Base-by-base conservation (phyloP, 768 basidiomycete genomes). In the Tylopilus vinaceipallidus region DNA sequence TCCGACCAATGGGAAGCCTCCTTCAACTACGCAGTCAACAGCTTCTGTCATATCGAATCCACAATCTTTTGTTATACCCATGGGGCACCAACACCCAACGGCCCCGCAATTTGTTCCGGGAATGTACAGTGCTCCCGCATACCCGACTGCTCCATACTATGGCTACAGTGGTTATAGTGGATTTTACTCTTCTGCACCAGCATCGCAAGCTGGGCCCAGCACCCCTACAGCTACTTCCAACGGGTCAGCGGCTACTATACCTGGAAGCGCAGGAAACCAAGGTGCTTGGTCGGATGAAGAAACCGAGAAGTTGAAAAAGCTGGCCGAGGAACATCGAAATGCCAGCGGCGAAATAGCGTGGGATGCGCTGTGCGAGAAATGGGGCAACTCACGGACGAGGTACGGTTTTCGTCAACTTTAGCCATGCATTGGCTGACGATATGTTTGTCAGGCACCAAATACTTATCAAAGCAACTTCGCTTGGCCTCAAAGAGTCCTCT, bases 281-380 rank as follows among this genome's bases (percentile, higher is more conserved):
- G 88, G 87, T 0, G 75, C 85, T 7, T 91, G 89, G 90, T 79
- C 85, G 3, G 84, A 88, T 7, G 86, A 86, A 50, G 90, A 92
- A 62, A 80, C 78, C 0, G 85, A 87, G 53, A 75, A 80, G 34
- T 62, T 92, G 50, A 84, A 76, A 64, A 80, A 75, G 45, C 61
- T 91, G 19, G 82, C 85, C 0, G 89, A 90, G 53, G 81, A 88
- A 45, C 83, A 82, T 61, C 78, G 78, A 49, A 66, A 72, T 43
- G 65, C 64, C 26, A 73, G 61, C 14, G 63, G 74, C 5, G 73
- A 75, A 45, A 83, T 86, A 34, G 85, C 87, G 43, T 92, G 89
- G 89, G 89, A 91, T 64, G 81, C 83, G 72, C 77, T 91, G 20
- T 80, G 84, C 43, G 73, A 73, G 42, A 79, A 86, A 58, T 91